Conservation (phyloP, 2,329 filamentous ascomycete species). For the Fusarium sp. region DNA sequence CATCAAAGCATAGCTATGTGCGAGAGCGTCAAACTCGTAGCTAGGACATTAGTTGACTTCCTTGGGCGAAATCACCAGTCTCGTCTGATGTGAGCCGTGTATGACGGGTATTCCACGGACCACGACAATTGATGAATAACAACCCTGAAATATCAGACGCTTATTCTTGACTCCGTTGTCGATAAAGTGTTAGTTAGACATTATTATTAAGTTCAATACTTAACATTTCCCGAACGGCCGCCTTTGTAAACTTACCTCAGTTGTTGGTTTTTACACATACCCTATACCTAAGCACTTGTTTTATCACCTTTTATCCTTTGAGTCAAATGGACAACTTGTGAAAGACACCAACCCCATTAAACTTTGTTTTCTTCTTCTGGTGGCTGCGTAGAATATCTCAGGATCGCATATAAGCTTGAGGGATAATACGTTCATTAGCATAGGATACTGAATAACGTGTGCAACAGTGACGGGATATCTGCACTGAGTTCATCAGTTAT, state of each 20-base stretch:
- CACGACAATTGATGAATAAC: not conserved
- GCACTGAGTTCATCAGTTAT: not conserved
- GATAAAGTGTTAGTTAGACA: too few species aligned
- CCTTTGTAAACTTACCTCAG: not conserved
- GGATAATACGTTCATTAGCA: not conserved
- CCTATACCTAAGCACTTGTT: not conserved
- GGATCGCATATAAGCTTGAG: not conserved
- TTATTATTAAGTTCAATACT: not conserved
- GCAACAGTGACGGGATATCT: not conserved
- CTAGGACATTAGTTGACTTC: not conserved
- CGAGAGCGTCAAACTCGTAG: not conserved
- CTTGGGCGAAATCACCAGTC: not conserved
- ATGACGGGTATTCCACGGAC: too few species aligned
- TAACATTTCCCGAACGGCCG: not conserved
- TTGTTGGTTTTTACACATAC: not conserved
- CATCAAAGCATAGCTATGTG: not conserved
- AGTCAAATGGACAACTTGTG: not conserved
- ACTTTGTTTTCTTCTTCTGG: not conserved
- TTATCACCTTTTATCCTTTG: not conserved
- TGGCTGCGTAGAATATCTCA: not conserved
- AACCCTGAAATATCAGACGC: not conserved
- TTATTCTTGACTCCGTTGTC: not conserved
- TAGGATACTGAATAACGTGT: not conserved
- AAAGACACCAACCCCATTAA: too few species aligned
- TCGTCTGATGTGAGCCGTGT: not conserved